These are phyloP conservation scores for Penicillium sp. DNA, from an alignment of 2,329 filamentous ascomycete species.

Conservation along the genomic window DNA sequence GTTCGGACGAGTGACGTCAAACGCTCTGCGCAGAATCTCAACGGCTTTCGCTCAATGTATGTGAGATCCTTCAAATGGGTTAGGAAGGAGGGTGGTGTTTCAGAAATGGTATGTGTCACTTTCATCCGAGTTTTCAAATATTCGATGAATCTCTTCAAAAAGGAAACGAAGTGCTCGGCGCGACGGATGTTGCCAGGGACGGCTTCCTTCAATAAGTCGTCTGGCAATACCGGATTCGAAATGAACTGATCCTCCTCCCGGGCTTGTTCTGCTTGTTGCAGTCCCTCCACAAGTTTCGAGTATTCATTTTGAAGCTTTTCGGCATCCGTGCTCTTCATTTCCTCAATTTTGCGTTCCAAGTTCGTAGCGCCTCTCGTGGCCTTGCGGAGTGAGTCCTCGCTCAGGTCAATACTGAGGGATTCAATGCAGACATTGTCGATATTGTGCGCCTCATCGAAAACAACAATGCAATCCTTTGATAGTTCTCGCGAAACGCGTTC, in stretches of 20 bases:
- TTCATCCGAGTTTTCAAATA: conserved; percentile 99
- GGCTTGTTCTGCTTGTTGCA: conserved; percentile 85
- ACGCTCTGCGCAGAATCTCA: conserved; percentile 91
- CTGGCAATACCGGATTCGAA: conserved; percentile 91
- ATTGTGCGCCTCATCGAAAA: conserved; percentile 98
- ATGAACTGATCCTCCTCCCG: conserved; percentile 95
- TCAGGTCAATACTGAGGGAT: conserved; percentile 93
- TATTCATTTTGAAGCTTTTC: conserved; percentile 96
- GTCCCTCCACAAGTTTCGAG: conserved; percentile 88
- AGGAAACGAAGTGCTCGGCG: conserved; percentile 94
- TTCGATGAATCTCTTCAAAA: conserved; percentile 95
- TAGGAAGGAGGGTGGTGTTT: conserved; percentile 93
- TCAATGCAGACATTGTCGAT: conserved; percentile 99
- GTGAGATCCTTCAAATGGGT: conserved; percentile 93
- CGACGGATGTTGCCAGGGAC: conserved; percentile 95
- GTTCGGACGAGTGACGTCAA: conserved; percentile 93
- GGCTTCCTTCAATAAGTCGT: conserved; percentile 92
- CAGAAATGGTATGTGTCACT: conserved; percentile 94
- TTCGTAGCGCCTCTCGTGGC: conserved; percentile 90
- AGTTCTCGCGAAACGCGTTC: conserved; percentile 93
- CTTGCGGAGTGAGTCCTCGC: conserved; percentile 89
- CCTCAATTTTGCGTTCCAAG: conserved; percentile 84
- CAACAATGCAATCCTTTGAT: conserved; percentile 97
- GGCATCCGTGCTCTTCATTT: conserved; percentile 95
- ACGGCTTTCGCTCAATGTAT: conserved; percentile 94